These are phyloP conservation scores for Boletus coccyginus DNA, from an alignment of 768 basidiomycete genomes.

Conservation along the genomic window DNA sequence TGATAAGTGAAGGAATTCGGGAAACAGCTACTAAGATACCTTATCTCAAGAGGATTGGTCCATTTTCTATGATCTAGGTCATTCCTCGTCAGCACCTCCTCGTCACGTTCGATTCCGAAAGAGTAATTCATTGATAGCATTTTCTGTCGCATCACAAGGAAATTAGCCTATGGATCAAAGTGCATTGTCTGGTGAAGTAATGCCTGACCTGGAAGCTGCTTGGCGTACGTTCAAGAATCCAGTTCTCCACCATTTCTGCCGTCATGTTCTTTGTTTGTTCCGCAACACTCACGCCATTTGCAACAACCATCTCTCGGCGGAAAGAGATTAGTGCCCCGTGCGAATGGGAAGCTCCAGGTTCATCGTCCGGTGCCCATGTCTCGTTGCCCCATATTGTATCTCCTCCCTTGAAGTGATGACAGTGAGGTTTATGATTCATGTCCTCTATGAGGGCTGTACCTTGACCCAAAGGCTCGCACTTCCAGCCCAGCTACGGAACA, in stretches of 20 bases:
- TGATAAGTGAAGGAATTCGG: background rate
- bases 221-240: conserved; percentile 83
- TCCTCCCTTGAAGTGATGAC: conserved; percentile 55
- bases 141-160: conserved; percentile 36
- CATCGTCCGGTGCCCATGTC: conserved; percentile 79
- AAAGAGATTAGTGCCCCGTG: conserved; percentile 88
- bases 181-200: conserved; percentile 1
- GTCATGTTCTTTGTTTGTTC: conserved; percentile 63
- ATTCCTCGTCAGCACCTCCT: conserved; percentile 59
- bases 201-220: conserved; percentile 67
- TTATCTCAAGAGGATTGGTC: conserved; percentile 86
- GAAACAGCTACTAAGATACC: conserved; percentile 36
- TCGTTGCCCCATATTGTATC: conserved; percentile 79
- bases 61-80: conserved; percentile 79
- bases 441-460: conserved; percentile 37
- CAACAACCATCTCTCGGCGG: conserved; percentile 35
- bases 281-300: conserved; percentile 6
- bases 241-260: conserved; percentile 65
- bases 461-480: conserved; percentile 94
- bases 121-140: conserved; percentile 88
- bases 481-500: conserved; percentile 96
- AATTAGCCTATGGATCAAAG: background rate
- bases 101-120: conserved; percentile 81
- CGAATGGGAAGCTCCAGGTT: conserved; percentile 46
- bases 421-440: background rate